Base-by-base conservation (phyloP, 2,329 filamentous ascomycete species). In the Clarireedia homoeocarpa region DNA sequence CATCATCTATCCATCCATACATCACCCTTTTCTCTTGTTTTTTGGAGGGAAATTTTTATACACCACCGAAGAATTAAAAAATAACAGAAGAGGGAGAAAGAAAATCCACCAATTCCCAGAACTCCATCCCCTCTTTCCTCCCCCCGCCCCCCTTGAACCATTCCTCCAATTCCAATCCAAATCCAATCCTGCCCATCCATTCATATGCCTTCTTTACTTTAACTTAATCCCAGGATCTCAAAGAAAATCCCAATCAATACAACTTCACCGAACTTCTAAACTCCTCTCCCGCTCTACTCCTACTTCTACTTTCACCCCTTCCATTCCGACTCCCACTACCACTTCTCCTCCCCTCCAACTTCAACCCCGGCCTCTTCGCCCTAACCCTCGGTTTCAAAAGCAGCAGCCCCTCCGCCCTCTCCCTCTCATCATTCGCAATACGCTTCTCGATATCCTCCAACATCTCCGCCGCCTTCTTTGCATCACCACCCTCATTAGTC, bases 361-460 rank as follows among this genome's bases (percentile, higher is more conserved):
- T 64, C 12, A 50, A 9, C 42, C 59, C 63, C 4, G 57, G 47
- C 30, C 59, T 66, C 42, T 60, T 64, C 2, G 57, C 48, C 34
- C 59, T 66, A 44, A 55, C 57, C 46, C 58, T 55, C 23, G 63
- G 57, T 50, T 63, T 67, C 1, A 58, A 59, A 36, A 61, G 58
- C n/a, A 66, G 57, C 20, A 65, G 38, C 23, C 42, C 58, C 46
- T 66, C 61, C 10, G 63, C 63, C 48, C 62, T 65, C 9, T 61
- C 61, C 58, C 64, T 58, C 48, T 65, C 66, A 34, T 67, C 62
- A 56, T 64, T 53, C 27, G 58, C 59, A 39, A 70, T 67, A 4
- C 39, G 49, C 39, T 51, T 56, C 58, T 70, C 68, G 10, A 66
- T 58, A 34, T 64, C 58, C 17, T 59, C 55, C 7, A 70, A 56